Evolutionary conservation across 495 filamentous ascomycete species (phyloP), one percentile per base, ranked within the genome.

Genomic region (Aspergillus sparsus): DNA sequence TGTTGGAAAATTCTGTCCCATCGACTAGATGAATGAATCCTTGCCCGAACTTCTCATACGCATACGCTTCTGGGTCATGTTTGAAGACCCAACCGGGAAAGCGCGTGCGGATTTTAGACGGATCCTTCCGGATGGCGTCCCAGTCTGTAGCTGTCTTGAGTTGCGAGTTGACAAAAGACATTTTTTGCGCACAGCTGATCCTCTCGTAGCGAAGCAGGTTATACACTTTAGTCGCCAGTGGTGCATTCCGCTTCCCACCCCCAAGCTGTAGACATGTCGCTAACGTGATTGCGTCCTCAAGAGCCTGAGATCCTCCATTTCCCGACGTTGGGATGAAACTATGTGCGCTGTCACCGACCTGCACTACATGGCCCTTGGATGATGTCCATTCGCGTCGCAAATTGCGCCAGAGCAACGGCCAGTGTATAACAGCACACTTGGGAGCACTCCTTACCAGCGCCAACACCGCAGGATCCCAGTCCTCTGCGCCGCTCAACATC

Each of bases 331-430:
- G 88, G 5, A 91, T 74, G 68, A 91, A 90, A 0, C 88, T 83
- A 71, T 92, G 89, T 2, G 88, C 88, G 6, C 86, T 77, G 63
- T 91, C 89, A 21, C 88, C 89, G 35, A 91, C 78, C 13, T 88
- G 73, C 35, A 77, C 79, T n/a, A 86, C 86, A 16, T 83, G 77
- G 11, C 81, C 78, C 12, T 77, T 74, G 12, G 81, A 75, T 6
- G 81, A 85, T 15, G 87, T 79, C 79, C 87, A 92, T 0, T 78
- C 84, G 5, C 85, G 84, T 6, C 88, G 71, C 0, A 87, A 87
- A 61, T 90, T 86, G 47, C 89, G 80, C 68, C 85, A 89, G 3
- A 91, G 82, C 0, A 91, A 77, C 65, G 90, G 89, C 82, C 84
- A 89, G 65, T 91, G 86, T 39, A 91, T 83, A 27, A 88, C 64